These are phyloP conservation scores for Letharia lupina DNA, from an alignment of 495 filamentous ascomycete species.

Conservation along the genomic window DNA sequence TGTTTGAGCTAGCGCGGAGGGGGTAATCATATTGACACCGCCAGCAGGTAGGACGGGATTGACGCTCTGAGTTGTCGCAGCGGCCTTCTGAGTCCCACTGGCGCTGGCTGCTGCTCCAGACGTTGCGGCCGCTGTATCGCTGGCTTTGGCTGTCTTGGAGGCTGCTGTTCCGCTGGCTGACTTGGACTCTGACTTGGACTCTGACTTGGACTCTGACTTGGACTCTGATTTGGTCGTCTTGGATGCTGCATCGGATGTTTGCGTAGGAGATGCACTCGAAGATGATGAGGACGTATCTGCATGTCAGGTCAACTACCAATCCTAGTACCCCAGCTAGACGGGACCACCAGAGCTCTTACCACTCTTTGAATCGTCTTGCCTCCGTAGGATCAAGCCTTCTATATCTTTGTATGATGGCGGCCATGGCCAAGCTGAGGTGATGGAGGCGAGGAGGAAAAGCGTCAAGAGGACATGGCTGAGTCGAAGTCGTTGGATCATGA, in stretches of 20 bases:
- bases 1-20: constrained; percentile 45
- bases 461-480: constrained; percentile 17
- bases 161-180: constrained; percentile 7
- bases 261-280: constrained; percentile 1
- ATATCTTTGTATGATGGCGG: constrained; percentile 25
- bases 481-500: constrained; percentile 17
- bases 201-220: background rate
- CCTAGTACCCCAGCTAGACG: background rate
- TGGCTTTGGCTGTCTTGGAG: constrained; percentile 11
- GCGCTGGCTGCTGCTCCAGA: constrained; percentile 17
- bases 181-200: background rate
- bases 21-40: constrained; percentile 74
- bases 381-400: constrained; percentile 23
- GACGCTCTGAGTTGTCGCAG: constrained; percentile 34
- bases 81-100: constrained; percentile 13
- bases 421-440: constrained; percentile 47
- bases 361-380: constrained; percentile 23
- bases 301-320: background rate
- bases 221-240: background rate
- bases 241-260: background rate
- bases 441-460: constrained; percentile 39
- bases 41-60: constrained; percentile 58
- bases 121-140: constrained; percentile 20
- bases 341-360: constrained; percentile 17
- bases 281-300: constrained; percentile 12